These are phyloP conservation scores for Vicia faba DNA, from an alignment of 306 rosid species.

Conservation along the genomic window DNA sequence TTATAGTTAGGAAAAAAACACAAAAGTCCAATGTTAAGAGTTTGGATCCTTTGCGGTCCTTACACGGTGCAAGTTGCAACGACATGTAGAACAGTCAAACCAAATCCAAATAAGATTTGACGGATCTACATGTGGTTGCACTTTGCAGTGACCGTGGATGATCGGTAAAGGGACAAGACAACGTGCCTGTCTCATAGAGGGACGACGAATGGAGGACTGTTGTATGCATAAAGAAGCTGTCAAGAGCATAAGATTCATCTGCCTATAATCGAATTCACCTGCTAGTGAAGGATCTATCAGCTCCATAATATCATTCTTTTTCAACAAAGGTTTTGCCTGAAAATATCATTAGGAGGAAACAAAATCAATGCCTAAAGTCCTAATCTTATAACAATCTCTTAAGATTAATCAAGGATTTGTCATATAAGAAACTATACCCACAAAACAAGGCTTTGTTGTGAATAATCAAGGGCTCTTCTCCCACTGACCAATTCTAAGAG, in stretches of 20 bases:
- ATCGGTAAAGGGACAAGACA: neutral
- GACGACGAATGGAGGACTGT: slow-evolving; percentile 80
- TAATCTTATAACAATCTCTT: neutral
- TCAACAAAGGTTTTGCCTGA: slow-evolving; percentile 90
- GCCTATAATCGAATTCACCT: slow-evolving; percentile 50
- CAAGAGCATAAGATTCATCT: slow-evolving; percentile 69
- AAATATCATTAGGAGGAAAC: neutral
- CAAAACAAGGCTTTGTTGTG: slow-evolving; percentile 91
- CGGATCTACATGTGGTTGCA: neutral
- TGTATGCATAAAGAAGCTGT: slow-evolving; percentile 87
- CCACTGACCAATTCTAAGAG: slow-evolving; percentile 88
- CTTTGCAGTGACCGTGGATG: neutral
- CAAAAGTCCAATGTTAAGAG: neutral
- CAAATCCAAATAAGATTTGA: neutral
- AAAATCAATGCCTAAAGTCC: slow-evolving; percentile 4
- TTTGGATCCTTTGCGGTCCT: neutral
- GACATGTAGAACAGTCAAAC: neutral
- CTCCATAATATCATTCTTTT: slow-evolving; percentile 57
- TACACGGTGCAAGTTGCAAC: neutral
- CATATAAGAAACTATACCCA: slow-evolving; percentile 59
- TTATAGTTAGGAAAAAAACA: neutral
- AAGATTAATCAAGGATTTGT: neutral
- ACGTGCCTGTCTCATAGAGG: slow-evolving; percentile 73
- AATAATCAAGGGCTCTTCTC: slow-evolving; percentile 90
- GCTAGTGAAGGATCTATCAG: slow-evolving; percentile 67